Base-by-base conservation (phyloP, 2,329 filamentous ascomycete species). In the Sclerotinia nivalis region DNA sequence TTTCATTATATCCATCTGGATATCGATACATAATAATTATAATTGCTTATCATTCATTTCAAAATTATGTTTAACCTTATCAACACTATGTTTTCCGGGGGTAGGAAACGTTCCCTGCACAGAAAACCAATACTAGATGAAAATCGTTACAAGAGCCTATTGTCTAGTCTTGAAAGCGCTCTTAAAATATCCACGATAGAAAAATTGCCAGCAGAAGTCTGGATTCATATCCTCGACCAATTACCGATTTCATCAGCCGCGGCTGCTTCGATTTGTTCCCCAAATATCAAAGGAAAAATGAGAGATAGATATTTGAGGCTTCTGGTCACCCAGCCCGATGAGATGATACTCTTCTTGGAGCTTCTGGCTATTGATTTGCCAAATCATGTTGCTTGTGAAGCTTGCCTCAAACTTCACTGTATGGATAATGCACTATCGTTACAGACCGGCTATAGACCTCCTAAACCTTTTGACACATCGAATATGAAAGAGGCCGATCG, bases 221-320 rank as follows among this genome's bases (percentile, higher is more conserved):
- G 34, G 18, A 22, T 58, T 15, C 20, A 58, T n/a, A 58, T 58
- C 5, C 34, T 58, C 1, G 55, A 58, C 55, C 54, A 20, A 40
- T 5, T 58, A n/a, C 55, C 55, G 12, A 58, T 58, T 34, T 58
- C 55, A 37, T 58, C 55, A 15, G 55, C 55, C 8, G 55, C 55
- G 2, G 31, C 55, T 13, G 34, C 34, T 58, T 58, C 31, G 2
- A 58, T 58, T 37, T 37, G 55, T 37, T 37, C 20, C n/a, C 34
- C 34, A 22, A 34, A 40, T 22, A 58, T 58, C 31, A 37, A 37
- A 40, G 37, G 34, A 18, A 12, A 34, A 40, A 40, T 58, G 55
- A 13, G 34, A 40, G n/a, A 58, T 37, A 20, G 37, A 40, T 58
- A 58, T 58, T 13, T 58, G 1, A 34, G 37, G 55, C 55, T 37